Base-by-base conservation (phyloP, 2,329 filamentous ascomycete species). In the Fusarium decemcellulare region DNA sequence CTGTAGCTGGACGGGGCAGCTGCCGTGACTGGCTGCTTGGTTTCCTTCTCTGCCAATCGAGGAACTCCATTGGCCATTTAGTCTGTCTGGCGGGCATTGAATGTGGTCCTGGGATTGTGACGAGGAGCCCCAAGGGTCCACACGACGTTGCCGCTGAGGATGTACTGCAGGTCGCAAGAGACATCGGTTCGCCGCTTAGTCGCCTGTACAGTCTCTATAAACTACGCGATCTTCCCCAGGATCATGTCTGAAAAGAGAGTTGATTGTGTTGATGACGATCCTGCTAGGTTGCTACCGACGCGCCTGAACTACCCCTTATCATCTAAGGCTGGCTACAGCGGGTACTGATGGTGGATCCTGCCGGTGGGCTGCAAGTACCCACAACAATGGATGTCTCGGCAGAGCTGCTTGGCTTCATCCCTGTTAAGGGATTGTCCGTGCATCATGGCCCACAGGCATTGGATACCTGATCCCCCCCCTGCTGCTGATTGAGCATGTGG, bases 401-500 rank as follows among this genome's bases (percentile, higher is more conserved):
- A 48, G 29, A 48, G 46, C 15, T 34, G 8, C 46, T 48, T 48
- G 30, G 46, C 46, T 15, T 48, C 15, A 23, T 48, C 23, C 46
- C 15, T 16, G 46, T 18, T 29, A 30, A 48, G 10, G 15, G 15
- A 16, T 29, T 48, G 46, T 30, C 36, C 46, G 8, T 15, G 30
- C 46, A 48, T 48, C 30, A 48, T 48, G 46, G 36, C 46, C 46
- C 46, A 48, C 29, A 48, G 30, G 46, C 46, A n/a, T 48, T 48
- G 46, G 10, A 48, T 15, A 48, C 46, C n/a, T 48, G 46, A 29
- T 29, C 29, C 46, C 36, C 46, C 15, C 46, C 46, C 23, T 15
- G 18, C 2, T 23, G 18, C 18, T 23, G 18, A 23, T 23, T 23
- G 23, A 4, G 5, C 18, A 23, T 23, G 18, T 23, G 18, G 18